Evolutionary conservation across 805 yeast species (phyloP), one percentile per base, ranked within the genome.

Genomic region (Sungouiella blattae): DNA sequence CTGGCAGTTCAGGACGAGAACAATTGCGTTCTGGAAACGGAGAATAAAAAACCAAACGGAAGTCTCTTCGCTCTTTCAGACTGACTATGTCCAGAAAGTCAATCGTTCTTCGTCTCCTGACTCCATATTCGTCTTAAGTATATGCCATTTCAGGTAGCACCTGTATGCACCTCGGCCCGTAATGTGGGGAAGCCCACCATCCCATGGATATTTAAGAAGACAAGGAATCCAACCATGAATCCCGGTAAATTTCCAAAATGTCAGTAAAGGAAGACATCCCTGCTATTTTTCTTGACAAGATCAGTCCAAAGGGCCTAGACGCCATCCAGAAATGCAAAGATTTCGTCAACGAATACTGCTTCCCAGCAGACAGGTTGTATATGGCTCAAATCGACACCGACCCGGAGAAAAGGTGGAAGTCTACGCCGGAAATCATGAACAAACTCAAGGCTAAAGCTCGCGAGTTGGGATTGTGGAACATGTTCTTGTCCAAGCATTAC

Each of bases 391-490:
- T 75, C 18, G 52, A 61, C 3, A 32, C 36, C 2, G 70, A 67
- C 29, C 71, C 75, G 4, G 46, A 49, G 3, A 41, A 49, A 28
- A 62, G 82, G 44, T 78, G 82, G 80, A 52, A 50, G 2, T 34
- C 47, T 2, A 62, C 67, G 0, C 82, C 83, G 1, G 58, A 63
- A 18, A 60, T 75, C 25, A 60, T 70, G 12, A 80, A 74, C 37
- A 62, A 61, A n/a, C 58, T 79, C 43, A 78, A 77, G 60, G 51
- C 37, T 3, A 73, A 73, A 47, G 83, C 84, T 6, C 61, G 60
- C 39, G 59, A 60, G 31, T 57, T 69, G 38, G 82, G 82, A 0
- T 60, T 79, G 12, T 78, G 83, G 83, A 79, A 78, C 53, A 53
- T 79, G 63, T 78, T 78, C 44, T 55, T 77, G 44, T 69, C 76